Evolutionary conservation across 1,139 yeast species (phyloP).

Genomic region (Protomyces lactucae-debilis): DNA sequence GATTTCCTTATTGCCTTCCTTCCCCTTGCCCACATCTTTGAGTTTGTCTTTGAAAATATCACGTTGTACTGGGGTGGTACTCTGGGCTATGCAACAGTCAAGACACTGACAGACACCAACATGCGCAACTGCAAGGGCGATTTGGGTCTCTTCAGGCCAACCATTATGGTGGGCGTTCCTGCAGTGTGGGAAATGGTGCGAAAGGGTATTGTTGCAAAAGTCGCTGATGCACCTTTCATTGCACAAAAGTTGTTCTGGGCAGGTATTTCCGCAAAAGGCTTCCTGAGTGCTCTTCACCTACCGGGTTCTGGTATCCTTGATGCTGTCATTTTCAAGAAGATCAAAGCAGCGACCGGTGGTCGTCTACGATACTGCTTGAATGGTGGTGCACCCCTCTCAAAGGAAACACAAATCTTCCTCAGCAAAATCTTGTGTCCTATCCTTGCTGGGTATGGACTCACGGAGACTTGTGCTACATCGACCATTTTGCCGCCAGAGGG

Average conservation of each 20-base stretch:
- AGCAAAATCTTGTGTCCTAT: slow-evolving; percentile 75
- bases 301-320: slow-evolving; percentile 68
- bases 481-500: slow-evolving; percentile 60
- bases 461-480: slow-evolving; percentile 92
- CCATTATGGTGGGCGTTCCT: slow-evolving; percentile 96
- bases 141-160: slow-evolving; percentile 79
- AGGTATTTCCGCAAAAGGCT: slow-evolving; percentile 67
- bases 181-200: slow-evolving; percentile 97
- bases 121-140: slow-evolving; percentile 85
- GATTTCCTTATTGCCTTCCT: slow-evolving; percentile 82
- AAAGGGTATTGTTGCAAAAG: slow-evolving; percentile 80
- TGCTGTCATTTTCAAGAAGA: slow-evolving; percentile 72
- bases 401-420: slow-evolving; percentile 80
- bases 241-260: slow-evolving; percentile 85
- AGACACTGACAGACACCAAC: slow-evolving; percentile 78
- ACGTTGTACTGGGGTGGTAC: slow-evolving; percentile 85
- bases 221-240: slow-evolving; percentile 59
- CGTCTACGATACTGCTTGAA: slow-evolving; percentile 64
- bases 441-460: slow-evolving; percentile 93
- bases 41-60: slow-evolving; percentile 76
- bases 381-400: slow-evolving; percentile 92
- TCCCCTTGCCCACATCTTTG: slow-evolving; percentile 95
- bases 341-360: slow-evolving; percentile 96
- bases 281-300: slow-evolving; percentile 57
- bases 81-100: slow-evolving; percentile 87